Evolutionary conservation across 2,329 filamentous ascomycete species (phyloP).

Genomic region (Fusarium sp.): DNA sequence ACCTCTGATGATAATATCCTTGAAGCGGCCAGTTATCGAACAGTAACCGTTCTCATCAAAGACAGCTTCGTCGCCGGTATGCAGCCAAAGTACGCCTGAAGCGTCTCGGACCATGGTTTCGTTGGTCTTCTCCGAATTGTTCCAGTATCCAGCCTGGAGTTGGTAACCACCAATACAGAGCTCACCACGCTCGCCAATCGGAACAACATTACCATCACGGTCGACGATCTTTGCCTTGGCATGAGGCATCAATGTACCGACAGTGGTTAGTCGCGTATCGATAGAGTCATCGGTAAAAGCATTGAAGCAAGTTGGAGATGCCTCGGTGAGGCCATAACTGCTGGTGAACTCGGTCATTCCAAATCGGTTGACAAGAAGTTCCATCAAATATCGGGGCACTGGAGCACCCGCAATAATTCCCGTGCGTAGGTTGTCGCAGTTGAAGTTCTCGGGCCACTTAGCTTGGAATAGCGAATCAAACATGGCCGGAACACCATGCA

Average conservation of each 20-base stretch:
- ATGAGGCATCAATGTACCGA: slow-evolving; percentile 82
- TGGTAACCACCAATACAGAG: slow-evolving; percentile 84
- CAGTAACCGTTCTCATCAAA: slow-evolving; percentile 78
- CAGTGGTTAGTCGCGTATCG: slow-evolving; percentile 75
- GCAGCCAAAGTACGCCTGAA: slow-evolving; percentile 70
- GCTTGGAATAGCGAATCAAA: slow-evolving; percentile 75
- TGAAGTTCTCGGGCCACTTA: slow-evolving; percentile 57
- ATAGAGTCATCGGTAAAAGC: slow-evolving; percentile 80
- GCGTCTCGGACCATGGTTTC: slow-evolving; percentile 68
- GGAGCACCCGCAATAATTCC: slow-evolving; percentile 85
- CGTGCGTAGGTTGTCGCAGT: slow-evolving; percentile 71
- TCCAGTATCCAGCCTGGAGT: slow-evolving; percentile 75
- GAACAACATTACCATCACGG: slow-evolving; percentile 73
- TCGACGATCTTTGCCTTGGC: slow-evolving; percentile 83
- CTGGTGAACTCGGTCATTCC: slow-evolving; percentile 82
- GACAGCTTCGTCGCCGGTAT: slow-evolving; percentile 78
- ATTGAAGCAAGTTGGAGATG: slow-evolving; percentile 84
- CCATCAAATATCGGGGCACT: slow-evolving; percentile 81
- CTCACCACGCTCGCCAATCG: slow-evolving; percentile 77
- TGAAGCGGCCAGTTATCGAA: slow-evolving; percentile 80
- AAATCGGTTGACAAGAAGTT: slow-evolving; percentile 75
- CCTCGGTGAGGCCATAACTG: slow-evolving; percentile 81
- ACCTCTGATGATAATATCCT: slow-evolving; percentile 84
- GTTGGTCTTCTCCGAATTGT: slow-evolving; percentile 80
- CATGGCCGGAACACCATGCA: slow-evolving; percentile 89